These are phyloP conservation scores for Medicago lupulina DNA, from an alignment of 306 rosid genomes.

Conservation along the genomic window DNA sequence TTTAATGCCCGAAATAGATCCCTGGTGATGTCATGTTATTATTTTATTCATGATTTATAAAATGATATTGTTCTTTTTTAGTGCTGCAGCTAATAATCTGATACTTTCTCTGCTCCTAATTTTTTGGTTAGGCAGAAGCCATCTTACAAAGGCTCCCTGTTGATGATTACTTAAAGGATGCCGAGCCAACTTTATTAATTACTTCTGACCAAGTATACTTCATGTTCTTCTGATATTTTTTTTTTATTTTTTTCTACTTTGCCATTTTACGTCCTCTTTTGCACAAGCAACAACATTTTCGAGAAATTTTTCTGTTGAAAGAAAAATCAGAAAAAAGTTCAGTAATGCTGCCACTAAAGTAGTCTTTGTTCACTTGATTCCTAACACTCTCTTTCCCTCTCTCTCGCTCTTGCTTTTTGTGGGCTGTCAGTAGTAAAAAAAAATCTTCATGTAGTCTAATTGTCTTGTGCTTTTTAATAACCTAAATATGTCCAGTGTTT, in stretches of 20 bases:
- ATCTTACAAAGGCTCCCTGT: slow-evolving; percentile 71
- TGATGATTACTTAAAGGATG: slow-evolving; percentile 74
- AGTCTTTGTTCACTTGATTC: slow-evolving; percentile 22
- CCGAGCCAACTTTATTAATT: slow-evolving; percentile 75
- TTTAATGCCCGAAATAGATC: slow-evolving; percentile 22
- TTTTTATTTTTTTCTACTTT: slow-evolving; percentile 44
- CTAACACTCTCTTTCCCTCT: not conserved
- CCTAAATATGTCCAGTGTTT: slow-evolving; percentile 27
- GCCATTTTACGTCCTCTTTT: slow-evolving; percentile 16
- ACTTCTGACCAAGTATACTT: slow-evolving; percentile 93
- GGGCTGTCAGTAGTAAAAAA: slow-evolving; percentile 22
- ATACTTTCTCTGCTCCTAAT: slow-evolving; percentile 57
- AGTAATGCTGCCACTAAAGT: not conserved
- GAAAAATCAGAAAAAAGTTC: slow-evolving; percentile 8
- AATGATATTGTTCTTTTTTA: slow-evolving; percentile 38
- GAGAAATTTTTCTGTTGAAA: not conserved
- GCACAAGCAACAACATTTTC: slow-evolving; percentile 29
- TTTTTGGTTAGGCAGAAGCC: slow-evolving; percentile 86
- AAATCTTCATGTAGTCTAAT: slow-evolving; percentile 1
- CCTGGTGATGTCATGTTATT: slow-evolving; percentile 21
- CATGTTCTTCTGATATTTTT: slow-evolving; percentile 49
- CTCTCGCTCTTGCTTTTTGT: slow-evolving; percentile 1
- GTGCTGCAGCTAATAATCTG: not conserved
- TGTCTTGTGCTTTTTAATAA: slow-evolving; percentile 24
- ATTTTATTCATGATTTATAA: slow-evolving; percentile 26